Conservation (phyloP, 106 monocot species). For the Platanthera zijinensis region DNA sequence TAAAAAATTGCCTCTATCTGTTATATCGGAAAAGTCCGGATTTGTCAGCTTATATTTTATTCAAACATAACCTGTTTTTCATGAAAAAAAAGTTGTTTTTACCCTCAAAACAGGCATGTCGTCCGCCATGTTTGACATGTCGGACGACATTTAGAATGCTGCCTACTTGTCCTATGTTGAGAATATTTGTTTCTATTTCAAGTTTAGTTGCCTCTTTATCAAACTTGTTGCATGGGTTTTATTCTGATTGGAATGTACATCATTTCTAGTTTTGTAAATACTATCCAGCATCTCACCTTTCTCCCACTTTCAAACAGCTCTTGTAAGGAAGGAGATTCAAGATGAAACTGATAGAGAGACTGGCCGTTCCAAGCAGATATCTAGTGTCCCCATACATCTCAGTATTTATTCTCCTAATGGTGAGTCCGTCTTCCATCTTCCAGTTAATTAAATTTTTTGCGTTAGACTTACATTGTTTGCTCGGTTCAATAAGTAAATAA, state of each 20-base stretch:
- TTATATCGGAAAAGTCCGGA: no score
- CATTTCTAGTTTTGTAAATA: neutral
- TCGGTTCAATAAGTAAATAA: neutral
- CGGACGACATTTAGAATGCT: no score
- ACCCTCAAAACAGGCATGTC: no score
- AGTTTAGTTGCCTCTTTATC: neutral
- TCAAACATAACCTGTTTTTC: no score
- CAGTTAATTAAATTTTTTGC: neutral
- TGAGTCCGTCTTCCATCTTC: conserved; percentile 17
- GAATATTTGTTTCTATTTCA: neutral
- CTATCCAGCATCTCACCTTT: no score
- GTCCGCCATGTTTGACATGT: no score
- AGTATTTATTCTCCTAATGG: conserved; percentile 90
- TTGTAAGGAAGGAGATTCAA: conserved; percentile 84
- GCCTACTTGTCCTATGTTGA: neutral
- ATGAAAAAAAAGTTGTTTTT: no score
- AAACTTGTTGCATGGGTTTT: neutral
- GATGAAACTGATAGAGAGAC: conserved; percentile 96
- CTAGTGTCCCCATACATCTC: conserved; percentile 79
- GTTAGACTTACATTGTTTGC: neutral
- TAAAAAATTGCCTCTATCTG: no score
- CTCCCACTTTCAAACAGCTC: conserved; percentile 32
- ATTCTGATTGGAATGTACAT: neutral
- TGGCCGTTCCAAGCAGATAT: conserved; percentile 66
- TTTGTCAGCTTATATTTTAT: no score